Percentiles rank a stretch among this genome's conserved stretches.
phyloP scores from a whole-genome alignment of 192 early-diverging fungal species.

The Podila verticillata region DNA sequence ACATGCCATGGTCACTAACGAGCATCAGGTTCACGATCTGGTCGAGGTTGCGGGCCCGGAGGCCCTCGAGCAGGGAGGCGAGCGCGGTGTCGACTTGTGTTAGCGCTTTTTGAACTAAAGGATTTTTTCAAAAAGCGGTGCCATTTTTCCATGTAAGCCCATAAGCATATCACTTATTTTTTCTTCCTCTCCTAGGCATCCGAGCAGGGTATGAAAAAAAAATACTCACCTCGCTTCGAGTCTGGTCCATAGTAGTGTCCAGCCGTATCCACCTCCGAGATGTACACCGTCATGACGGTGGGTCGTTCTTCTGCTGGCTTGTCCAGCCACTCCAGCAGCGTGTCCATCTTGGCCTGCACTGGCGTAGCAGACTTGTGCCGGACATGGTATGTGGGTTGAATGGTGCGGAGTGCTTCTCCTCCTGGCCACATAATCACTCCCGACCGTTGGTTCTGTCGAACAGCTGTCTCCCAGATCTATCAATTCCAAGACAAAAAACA shows the following conservation, averaged over 20 bases:
- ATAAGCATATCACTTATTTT: no score
- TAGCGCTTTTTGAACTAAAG: constrained; percentile 30
- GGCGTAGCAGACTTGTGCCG: constrained; percentile 59
- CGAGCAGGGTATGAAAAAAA: no score
- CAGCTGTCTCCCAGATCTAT: constrained; percentile 89
- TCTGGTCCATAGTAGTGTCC: constrained; percentile 83
- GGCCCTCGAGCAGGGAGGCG: constrained; percentile 63
- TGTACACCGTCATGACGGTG: constrained; percentile 78
- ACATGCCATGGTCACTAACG: constrained; percentile 94
- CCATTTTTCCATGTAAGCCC: no score
- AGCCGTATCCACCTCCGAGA: constrained; percentile 80
- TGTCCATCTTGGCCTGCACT: constrained; percentile 65
- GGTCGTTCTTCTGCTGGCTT: constrained; percentile 74
- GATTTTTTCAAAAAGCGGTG: no score
- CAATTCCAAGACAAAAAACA: neutral
- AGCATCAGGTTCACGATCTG: constrained; percentile 72
- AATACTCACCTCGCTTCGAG: constrained; percentile 66
- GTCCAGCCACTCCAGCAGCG: constrained; percentile 82
- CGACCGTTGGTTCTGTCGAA: constrained; percentile 70
- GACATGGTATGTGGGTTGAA: constrained; percentile 72
- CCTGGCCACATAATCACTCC: constrained; percentile 93
- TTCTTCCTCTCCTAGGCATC: no score
- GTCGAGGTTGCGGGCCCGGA: constrained; percentile 67
- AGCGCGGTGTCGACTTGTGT: constrained; percentile 55
- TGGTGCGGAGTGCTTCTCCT: constrained; percentile 66